These are phyloP conservation scores for Saccharomycopsis lassenensis DNA, from an alignment of 805 yeast genomes.

Conservation along the genomic window DNA sequence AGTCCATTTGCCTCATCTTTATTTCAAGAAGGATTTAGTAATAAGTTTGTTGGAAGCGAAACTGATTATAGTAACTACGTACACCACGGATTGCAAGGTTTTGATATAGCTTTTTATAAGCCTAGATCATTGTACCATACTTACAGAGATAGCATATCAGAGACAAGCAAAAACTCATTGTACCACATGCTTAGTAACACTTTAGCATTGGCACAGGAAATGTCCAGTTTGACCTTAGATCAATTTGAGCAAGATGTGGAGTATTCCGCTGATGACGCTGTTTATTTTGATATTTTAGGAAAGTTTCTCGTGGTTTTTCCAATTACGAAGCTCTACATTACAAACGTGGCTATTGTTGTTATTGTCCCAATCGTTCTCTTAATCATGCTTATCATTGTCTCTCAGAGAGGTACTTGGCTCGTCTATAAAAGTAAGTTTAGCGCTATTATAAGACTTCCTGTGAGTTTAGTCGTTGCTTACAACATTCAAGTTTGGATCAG, in stretches of 20 bases:
- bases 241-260: conserved; percentile 23
- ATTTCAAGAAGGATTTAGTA: conserved; percentile 76
- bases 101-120: conserved; percentile 81
- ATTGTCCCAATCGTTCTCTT: conserved; percentile 43
- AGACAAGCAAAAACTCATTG: conserved; percentile 54
- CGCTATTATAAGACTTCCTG: conserved; percentile 45
- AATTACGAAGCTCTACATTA: conserved; percentile 34
- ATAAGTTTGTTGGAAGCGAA: conserved; percentile 61
- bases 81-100: conserved; percentile 63
- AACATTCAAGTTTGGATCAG: conserved; percentile 28
- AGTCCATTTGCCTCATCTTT: conserved; percentile 71
- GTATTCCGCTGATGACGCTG: conserved; percentile 33
- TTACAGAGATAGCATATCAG: conserved; percentile 51
- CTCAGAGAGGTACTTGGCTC: conserved; percentile 38
- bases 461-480: conserved; percentile 39
- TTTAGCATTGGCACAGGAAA: conserved; percentile 41
- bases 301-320: conserved; percentile 43
- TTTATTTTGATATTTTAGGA: conserved; percentile 58
- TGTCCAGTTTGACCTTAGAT: conserved; percentile 28
- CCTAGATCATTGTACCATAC: conserved; percentile 85
- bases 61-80: conserved; percentile 75
- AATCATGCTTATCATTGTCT: conserved; percentile 37
- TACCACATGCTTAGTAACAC: conserved; percentile 79
- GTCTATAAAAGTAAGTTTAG: conserved; percentile 28
- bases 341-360: conserved; percentile 42